Evolutionary conservation across 2,329 filamentous ascomycete genomes (phyloP), one percentile per base, ranked within the genome.

Genomic region (Cryphonectria carpinicola): DNA sequence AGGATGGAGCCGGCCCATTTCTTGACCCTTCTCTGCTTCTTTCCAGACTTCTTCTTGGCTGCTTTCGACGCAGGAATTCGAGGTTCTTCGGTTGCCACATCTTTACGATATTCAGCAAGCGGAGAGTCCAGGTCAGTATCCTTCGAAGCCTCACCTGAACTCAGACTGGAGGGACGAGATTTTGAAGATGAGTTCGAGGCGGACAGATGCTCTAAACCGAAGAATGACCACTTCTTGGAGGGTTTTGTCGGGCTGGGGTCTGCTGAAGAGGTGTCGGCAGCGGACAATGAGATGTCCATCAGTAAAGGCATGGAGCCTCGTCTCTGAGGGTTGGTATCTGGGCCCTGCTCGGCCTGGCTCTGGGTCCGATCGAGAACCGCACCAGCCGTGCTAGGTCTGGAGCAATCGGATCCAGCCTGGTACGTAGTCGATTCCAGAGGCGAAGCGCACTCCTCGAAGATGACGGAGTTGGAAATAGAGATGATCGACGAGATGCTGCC

Each of bases 401-500:
- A n/a, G 41, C 83, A 85, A 65, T 88, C 86, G 0, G 77, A 77
- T n/a, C 79, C 78, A 49, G 82, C 82, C 22, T 80, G 80, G 4
- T 84, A 82, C 22, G 81, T 76, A 64, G 78, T 84, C 28, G 82
- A 80, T 3, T 81, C 80, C 58, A 64, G 5, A 84, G 70, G 71
- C 74, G 79, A 68, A 73, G 77, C 72, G 73, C 79, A 74, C 69
- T 82, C 86, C 75, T 71, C 75, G 75, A 70, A 74, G 56, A 81
- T 79, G 8, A 81, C 81, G 14, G 79, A 78, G 43, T 85, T 86
- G 17, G 86, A 86, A 14, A 85, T 78, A 66, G 92, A 93, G 5
- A 93, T 84, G 58, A 95, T 84, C 0, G 93, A 97, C 5, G 92
- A 94, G 63, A 96, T 89, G 79, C 93, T 97, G 70, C 91, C 92